Evolutionary conservation across 2,329 filamentous ascomycete genomes (phyloP), one percentile per base, ranked within the genome.

Genomic region (Paracoccidioides brasiliensis): DNA sequence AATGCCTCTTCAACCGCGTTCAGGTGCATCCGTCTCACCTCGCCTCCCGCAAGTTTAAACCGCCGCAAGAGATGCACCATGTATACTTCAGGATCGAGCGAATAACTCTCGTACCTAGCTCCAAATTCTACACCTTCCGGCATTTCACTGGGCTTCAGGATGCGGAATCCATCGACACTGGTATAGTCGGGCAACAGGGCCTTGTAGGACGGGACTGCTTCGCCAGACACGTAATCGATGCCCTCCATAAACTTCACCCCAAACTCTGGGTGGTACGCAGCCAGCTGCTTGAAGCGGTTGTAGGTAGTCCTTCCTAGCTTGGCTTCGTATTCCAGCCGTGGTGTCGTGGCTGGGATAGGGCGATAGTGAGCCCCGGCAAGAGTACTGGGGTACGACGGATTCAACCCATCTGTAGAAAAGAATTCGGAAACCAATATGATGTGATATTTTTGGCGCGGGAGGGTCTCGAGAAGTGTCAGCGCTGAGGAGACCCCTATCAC

Each of bases 351-450:
- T 0, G 73, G 74, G 3, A 75, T 68, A 0, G 74, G 74, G 1
- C 74, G 70, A 58, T 74, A 76, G 61, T 77, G 74, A 1, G 73
- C 74, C 30, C 74, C 74, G 0, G 74, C 73, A 69, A 72, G 74
- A 35, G 71, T 70, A 1, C 72, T 75, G 43, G 74, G 68, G 61
- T 76, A 77, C 14, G 72, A 74, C 6, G 69, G 66, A 48, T 66
- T 61, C 52, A 42, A 56, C n/a, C 55, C 55, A 54, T 64, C 61
- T 14, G 64, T 63, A 22, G 72, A 72, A 53, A 74, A 69, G 46
- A 74, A 69, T 28, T 68, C 63, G 38, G 74, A 72, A 48, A 74
- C 60, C 14, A 76, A 64, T 9, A 71, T 63, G 54, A 75, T 65
- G 37, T 60, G 57, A 15, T 61, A 58, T 56, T 56, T 50, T 32